Conservation (phyloP, 2,329 filamentous ascomycete species). For the Exophiala sp. region DNA sequence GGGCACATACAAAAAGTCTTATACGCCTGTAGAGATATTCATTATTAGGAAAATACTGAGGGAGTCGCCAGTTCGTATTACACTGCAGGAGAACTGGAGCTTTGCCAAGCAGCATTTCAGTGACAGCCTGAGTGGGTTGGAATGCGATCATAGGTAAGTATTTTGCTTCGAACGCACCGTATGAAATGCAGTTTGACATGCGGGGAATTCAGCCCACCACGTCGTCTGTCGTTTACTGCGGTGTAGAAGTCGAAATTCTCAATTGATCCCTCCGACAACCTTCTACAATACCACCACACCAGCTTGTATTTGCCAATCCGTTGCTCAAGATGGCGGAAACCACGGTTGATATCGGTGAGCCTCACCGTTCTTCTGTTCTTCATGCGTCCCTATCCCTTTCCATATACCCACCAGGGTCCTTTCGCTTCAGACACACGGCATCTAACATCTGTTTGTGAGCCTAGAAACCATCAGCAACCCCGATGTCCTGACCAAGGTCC, state of each 20-base stretch:
- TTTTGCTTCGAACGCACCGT: neutral
- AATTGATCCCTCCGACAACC: neutral
- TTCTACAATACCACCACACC: conserved; percentile 1
- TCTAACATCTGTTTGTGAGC: conserved; percentile 57
- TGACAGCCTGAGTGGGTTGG: no score
- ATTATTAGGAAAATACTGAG: no score
- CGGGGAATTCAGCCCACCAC: conserved; percentile 1
- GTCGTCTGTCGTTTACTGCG: neutral
- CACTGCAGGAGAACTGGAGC: no score
- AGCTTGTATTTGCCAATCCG: neutral
- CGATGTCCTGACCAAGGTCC: conserved; percentile 79
- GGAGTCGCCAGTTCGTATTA: no score
- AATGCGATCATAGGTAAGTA: no score
- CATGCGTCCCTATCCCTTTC: neutral
- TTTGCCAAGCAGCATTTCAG: no score
- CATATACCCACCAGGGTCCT: neutral
- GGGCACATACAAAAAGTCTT: no score
- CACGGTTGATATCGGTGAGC: conserved; percentile 15
- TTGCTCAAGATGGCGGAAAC: conserved; percentile 16
- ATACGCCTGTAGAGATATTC: no score
- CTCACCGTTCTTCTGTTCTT: neutral
- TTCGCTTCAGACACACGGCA: conserved; percentile 65
- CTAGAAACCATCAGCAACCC: conserved; percentile 1
- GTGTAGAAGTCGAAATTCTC: neutral
- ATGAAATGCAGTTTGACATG: neutral